Evolutionary conservation across 352 stramenopile genomes (phyloP), one percentile per base, ranked within the genome.

Genomic region (Phytopythium oedochilum): DNA sequence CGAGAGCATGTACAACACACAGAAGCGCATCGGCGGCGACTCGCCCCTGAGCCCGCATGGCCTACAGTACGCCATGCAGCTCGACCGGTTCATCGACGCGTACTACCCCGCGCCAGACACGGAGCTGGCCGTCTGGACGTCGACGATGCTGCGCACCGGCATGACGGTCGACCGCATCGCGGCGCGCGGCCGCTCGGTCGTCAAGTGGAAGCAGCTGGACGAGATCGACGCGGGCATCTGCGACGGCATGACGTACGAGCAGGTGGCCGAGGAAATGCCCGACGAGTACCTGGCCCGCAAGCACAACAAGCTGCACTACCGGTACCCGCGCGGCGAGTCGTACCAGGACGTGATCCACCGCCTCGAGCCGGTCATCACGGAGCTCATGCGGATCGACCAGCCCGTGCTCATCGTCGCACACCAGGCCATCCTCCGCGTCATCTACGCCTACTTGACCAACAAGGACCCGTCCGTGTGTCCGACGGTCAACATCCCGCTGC

Each of bases 341-440:
- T 99, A 99, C 69, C 93, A 98, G 71, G 96, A 99, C 64, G 89
- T 99, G 53, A 98, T 98, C 53, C 87, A 98, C 59, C 86, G 96
- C 32, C 81, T 99, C 31, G 96, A 99, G 78, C 93, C 96, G 5
- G 86, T 99, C 36, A 97, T 98, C 63, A 96, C 96, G 50, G 96
- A 99, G 75, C 89, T 99, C 70, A 97, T 98, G 88, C 83, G 96
- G 17, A 96, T 96, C 48, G 82, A 97, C 45, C 90, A 97, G 51
- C 86, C 86, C 0, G 80, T 96, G 57, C 66, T 97, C 38, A 97
- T 99, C 63, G 84, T 99, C 6, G 92, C 86, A 39, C 95, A 98
- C 69, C 94, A 98, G 72, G 95, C 94, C 15, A 98, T 98, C 61
- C 71, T 98, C 43, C 85, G 95, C 23, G 94, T 98, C 52, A 62